These are phyloP conservation scores for Ampelomyces quisqualis DNA, from an alignment of 2,329 filamentous ascomycete species.

Conservation along the genomic window DNA sequence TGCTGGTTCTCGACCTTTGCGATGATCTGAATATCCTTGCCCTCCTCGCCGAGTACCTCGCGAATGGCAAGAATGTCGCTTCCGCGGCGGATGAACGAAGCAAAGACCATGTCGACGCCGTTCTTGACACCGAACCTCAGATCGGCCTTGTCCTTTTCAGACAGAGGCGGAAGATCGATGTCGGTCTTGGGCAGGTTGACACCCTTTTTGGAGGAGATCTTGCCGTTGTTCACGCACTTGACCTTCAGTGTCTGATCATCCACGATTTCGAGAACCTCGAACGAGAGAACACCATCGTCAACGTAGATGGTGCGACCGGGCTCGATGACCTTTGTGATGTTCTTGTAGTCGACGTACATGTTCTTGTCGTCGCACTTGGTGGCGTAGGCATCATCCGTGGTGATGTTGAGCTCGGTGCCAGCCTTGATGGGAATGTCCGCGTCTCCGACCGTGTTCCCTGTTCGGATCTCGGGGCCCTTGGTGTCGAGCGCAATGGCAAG, in stretches of 20 bases:
- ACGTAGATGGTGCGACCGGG: constrained; percentile 94
- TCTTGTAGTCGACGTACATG: constrained; percentile 99
- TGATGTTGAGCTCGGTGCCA: constrained; percentile 88
- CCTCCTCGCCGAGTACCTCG: constrained; percentile 83
- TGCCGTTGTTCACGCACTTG: constrained; percentile 92
- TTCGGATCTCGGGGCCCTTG: constrained; percentile 85
- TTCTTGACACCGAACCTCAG: constrained; percentile 97
- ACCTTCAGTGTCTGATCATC: constrained; percentile 88
- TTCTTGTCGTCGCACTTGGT: constrained; percentile 82
- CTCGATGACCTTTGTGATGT: constrained; percentile 98
- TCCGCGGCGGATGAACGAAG: constrained; percentile 93
- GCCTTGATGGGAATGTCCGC: constrained; percentile 77
- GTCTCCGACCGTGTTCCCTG: constrained; percentile 71
- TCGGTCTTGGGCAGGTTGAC: constrained; percentile 99
- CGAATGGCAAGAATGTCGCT: constrained; percentile 94
- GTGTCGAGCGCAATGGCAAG: constrained; percentile 91
- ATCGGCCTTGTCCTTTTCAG: constrained; percentile 96
- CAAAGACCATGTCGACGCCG: constrained; percentile 98
- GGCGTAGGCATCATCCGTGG: constrained; percentile 91
- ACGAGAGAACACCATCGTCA: constrained; percentile 95
- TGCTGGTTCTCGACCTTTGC: constrained; percentile 99
- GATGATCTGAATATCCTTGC: constrained; percentile 98
- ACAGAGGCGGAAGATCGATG: constrained; percentile 94
- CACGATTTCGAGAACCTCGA: constrained; percentile 84
- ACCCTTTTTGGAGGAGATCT: constrained; percentile 98